Base-by-base conservation (phyloP, 108 stramenopile genomes). In the Schizochytrium sp. region DNA sequence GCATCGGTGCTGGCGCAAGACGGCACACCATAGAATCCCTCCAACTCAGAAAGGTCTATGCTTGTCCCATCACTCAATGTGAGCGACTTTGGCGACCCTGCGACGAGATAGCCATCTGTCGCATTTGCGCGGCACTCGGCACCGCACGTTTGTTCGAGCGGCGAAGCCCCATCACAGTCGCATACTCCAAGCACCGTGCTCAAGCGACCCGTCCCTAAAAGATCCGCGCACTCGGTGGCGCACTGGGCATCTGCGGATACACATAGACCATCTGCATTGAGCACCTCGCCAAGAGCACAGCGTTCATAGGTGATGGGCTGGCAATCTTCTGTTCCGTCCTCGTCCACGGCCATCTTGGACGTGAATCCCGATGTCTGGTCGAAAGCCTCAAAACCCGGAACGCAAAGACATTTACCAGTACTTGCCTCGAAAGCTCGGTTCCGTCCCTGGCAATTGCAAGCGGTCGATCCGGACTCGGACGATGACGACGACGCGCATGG, bases 321-420 rank as follows among this genome's bases (percentile, higher is more conserved):
- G 58, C 94, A 95, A 45, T 94, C 93, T 51, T 90, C 88, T 14
- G 60, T 90, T 19, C 93, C 93, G 87, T 95, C 93, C 1, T 60
- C 90, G 23, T 92, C 91, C 1, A 25, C 51, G 18, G 76, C 1
- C 91, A 93, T 34, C 60, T 87, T 23, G 57, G 58, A n/a, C 83
- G 58, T 23, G 91, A 90, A 43, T 88, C 44, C 57, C 72, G 76
- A 89, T 6, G 72, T 87, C 16, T 90, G 90, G 88, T 94, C 93
- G 91, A 92, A 92, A 57, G 91, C 94, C 60, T 94, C 94, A 59
- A 91, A 93, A 16, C 93, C 92, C 43, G 94, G 92, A 29, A 59
- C n/a, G 57, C 94, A 95, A 23, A 94, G 91, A 83, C 94, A 95
- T 57, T 88, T 87, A 16, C 94, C 94, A 34, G 94, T 93, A 43